Percentiles rank a stretch among this genome's conserved stretches.
Evolutionary conservation across 768 basidiomycete species (phyloP).

Genomic region (Gloeopeniophorella convolvens): DNA sequence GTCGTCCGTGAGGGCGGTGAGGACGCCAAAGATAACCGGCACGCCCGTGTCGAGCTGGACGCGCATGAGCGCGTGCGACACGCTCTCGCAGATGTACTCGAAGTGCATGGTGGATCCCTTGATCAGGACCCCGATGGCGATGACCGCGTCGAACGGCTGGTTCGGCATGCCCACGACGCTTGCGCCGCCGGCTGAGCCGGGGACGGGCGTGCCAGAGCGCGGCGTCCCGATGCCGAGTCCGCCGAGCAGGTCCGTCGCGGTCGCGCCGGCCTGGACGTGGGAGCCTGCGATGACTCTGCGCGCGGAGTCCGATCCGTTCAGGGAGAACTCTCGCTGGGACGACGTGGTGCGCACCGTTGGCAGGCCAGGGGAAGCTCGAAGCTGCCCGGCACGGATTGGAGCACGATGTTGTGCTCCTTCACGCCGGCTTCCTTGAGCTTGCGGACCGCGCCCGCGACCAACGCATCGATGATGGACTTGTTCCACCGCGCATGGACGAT

Average conservation of each 20-base stretch:
- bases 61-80: conserved; percentile 90
- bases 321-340: conserved; percentile 5
- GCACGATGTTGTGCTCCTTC: conserved; percentile 80
- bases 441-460: conserved; percentile 69
- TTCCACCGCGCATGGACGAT: conserved; percentile 99
- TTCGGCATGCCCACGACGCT: conserved; percentile 32
- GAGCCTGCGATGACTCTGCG: conserved; percentile 83
- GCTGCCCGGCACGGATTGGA: conserved; percentile 90
- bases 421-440: conserved; percentile 86
- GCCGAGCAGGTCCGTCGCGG: conserved; percentile 74
- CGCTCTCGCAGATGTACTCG: conserved; percentile 95
- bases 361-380: conserved; percentile 88
- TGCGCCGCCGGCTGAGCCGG: conserved; percentile 29
- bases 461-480: conserved; percentile 74
- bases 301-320: background rate
- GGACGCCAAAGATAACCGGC: conserved; percentile 93
- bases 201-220: conserved; percentile 47
- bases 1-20: conserved; percentile 88
- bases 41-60: conserved; percentile 90
- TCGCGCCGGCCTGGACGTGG: conserved; percentile 70
- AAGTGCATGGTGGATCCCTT: conserved; percentile 99
- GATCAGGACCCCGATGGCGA: conserved; percentile 97
- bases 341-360: conserved; percentile 53
- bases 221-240: conserved; percentile 48
- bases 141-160: conserved; percentile 87